Conservation (phyloP, 371 early-diverging fungal species). For the Actinomortierella wolfii region DNA sequence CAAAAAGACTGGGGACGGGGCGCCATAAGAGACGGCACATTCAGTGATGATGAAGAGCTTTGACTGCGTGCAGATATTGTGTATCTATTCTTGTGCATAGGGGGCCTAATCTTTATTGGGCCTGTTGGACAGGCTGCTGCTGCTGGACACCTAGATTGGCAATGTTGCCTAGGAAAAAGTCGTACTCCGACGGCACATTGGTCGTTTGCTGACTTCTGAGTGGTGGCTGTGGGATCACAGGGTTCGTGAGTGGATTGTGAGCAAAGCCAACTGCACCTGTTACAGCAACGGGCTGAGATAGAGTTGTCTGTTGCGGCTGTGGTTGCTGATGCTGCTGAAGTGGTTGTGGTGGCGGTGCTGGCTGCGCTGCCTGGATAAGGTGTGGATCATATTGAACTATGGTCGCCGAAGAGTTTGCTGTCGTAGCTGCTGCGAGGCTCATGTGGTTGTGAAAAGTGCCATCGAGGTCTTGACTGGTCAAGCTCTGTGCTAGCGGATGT, state of each 20-base stretch:
- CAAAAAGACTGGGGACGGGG: too few species aligned
- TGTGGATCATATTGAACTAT: constrained; percentile 10
- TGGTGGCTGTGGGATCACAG: not conserved
- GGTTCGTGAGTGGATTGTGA: too few species aligned
- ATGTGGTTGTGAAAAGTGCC: not conserved
- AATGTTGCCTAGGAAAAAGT: constrained; percentile 9
- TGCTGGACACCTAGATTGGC: constrained; percentile 1
- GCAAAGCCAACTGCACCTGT: not conserved
- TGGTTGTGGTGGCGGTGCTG: not conserved
- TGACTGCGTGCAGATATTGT: too few species aligned
- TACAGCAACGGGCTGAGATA: constrained; percentile 5
- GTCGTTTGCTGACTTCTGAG: constrained; percentile 13
- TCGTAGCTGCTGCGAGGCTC: not conserved
- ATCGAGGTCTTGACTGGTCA: constrained; percentile 24
- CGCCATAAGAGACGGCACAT: too few species aligned
- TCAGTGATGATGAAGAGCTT: too few species aligned
- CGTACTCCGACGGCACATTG: constrained; percentile 10
- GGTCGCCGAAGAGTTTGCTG: not conserved
- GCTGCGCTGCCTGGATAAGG: not conserved
- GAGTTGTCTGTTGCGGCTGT: not conserved
- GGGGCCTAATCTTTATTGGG: constrained; percentile 4
- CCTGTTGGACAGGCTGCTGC: not conserved
- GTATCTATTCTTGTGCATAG: not conserved
- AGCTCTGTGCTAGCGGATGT: constrained; percentile 31
- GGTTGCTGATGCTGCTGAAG: constrained; percentile 11